Evolutionary conservation across 331 rosid species (phyloP).

Genomic region (Saraca asoca): DNA sequence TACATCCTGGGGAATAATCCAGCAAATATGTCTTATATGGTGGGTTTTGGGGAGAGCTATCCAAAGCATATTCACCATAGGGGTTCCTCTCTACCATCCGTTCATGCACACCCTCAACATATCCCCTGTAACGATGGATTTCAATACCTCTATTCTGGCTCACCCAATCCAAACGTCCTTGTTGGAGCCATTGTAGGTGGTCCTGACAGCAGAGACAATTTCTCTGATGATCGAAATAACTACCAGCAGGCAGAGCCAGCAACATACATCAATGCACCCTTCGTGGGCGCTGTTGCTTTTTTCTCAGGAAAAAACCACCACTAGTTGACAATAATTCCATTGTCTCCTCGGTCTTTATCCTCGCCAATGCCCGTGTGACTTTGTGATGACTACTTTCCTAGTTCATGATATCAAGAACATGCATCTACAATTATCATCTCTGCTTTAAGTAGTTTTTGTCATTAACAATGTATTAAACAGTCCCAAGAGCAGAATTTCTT

Average conservation of each 20-base stretch:
- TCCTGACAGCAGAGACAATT: conserved; percentile 67
- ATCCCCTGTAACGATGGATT: conserved; percentile 58
- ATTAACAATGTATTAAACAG: too few species aligned
- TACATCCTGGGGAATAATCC: conserved; percentile 81
- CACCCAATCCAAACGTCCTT: conserved; percentile 72
- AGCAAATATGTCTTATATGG: conserved; percentile 70
- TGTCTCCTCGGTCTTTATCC: too few species aligned
- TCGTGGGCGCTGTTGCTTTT: conserved; percentile 75
- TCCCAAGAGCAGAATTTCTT: too few species aligned
- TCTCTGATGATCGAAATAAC: conserved; percentile 68
- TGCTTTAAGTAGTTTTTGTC: too few species aligned
- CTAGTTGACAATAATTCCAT: too few species aligned
- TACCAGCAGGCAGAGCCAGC: conserved; percentile 88
- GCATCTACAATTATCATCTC: too few species aligned
- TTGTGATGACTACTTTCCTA: too few species aligned
- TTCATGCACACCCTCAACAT: conserved; percentile 35
- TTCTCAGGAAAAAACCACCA: conserved; percentile 38
- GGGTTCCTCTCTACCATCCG: conserved; percentile 77
- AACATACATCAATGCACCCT: conserved; percentile 82
- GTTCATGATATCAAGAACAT: too few species aligned
- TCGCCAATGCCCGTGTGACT: too few species aligned
- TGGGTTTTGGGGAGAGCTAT: conserved; percentile 70
- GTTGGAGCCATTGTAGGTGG: conserved; percentile 86
- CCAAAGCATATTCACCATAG: conserved; percentile 74
- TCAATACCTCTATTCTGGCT: conserved; percentile 47